Conservation (phyloP, 768 basidiomycete genomes). For the Rickenella mellea region DNA sequence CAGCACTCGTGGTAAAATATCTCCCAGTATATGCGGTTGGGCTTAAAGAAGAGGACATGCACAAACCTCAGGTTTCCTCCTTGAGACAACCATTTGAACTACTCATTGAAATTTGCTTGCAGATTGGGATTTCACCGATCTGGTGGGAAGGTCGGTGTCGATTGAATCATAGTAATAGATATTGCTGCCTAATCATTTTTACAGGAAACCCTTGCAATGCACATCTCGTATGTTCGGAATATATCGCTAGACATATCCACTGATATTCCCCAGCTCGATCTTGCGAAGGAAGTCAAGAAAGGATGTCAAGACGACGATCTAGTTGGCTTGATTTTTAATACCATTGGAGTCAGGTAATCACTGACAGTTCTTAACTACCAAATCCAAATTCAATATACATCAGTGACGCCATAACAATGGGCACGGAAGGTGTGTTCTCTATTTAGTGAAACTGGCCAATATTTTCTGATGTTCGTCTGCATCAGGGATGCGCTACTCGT, state of each 20-base stretch:
- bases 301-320: constrained; percentile 76
- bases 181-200: neutral
- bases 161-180: constrained; percentile 2
- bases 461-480: neutral
- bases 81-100: neutral
- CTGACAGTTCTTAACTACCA: constrained; percentile 5
- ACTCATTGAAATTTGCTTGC: constrained; percentile 8
- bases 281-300: constrained; percentile 71
- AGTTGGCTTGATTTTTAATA: constrained; percentile 77
- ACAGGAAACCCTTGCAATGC: constrained; percentile 80
- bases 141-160: constrained; percentile 81
- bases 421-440: constrained; percentile 59
- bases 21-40: constrained; percentile 68
- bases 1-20: constrained; percentile 1
- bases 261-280: constrained; percentile 49
- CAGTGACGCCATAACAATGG: constrained; percentile 87
- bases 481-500: constrained; percentile 84
- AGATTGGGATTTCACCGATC: constrained; percentile 83
- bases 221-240: constrained; percentile 49
- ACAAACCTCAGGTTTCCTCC: constrained; percentile 62
- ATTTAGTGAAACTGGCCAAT: too few relatives aligned
- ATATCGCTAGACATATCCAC: constrained; percentile 3
- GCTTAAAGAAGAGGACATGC: constrained; percentile 69
- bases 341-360: constrained; percentile 74
- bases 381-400: neutral